Evolutionary conservation across 768 basidiomycete genomes (phyloP).

Genomic region (Termitomyces sp.): DNA sequence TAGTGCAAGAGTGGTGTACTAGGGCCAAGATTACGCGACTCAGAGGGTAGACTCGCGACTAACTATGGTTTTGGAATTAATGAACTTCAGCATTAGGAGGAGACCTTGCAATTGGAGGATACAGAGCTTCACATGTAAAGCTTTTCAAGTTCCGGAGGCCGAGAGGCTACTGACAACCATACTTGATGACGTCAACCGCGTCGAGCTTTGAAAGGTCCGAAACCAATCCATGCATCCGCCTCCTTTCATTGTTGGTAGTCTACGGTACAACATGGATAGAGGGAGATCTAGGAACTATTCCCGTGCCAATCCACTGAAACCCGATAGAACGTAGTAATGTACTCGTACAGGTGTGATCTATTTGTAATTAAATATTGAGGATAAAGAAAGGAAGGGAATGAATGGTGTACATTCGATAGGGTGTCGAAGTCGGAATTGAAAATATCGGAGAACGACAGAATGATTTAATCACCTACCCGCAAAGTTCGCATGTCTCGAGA

Average conservation of each 20-base stretch:
- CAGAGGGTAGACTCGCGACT: background rate
- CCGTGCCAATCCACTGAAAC: no score
- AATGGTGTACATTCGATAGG: background rate
- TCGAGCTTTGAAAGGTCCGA: background rate
- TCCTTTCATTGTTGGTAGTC: background rate
- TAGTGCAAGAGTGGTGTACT: background rate
- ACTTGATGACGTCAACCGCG: no score
- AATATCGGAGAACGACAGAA: background rate
- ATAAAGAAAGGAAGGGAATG: background rate
- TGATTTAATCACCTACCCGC: slow-evolving; percentile 34
- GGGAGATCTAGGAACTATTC: background rate
- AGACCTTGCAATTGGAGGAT: background rate
- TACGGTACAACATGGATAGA: background rate
- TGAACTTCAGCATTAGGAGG: background rate
- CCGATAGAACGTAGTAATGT: no score
- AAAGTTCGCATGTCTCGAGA: slow-evolving; percentile 33
- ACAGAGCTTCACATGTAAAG: background rate
- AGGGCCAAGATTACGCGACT: background rate
- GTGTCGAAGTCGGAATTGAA: background rate
- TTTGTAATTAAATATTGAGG: background rate
- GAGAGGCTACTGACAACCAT: no score
- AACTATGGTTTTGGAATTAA: background rate
- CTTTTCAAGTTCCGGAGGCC: no score
- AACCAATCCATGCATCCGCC: background rate
- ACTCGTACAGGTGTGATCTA: background rate